These are phyloP conservation scores for Phylloporus sp. DNA, from an alignment of 768 basidiomycete species.

Conservation along the genomic window DNA sequence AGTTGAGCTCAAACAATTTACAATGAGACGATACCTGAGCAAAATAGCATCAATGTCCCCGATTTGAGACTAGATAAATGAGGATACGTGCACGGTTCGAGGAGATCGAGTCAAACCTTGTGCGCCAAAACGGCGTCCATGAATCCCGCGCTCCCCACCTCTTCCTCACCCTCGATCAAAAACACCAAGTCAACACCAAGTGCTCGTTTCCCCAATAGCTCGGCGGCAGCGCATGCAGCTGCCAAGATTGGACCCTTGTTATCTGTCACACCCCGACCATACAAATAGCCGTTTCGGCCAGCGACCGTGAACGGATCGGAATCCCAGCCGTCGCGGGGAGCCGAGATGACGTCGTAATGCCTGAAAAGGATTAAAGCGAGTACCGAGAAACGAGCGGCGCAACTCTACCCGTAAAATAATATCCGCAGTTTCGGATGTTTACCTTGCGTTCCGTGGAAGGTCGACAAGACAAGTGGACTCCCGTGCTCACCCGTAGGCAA, in stretches of 20 bases:
- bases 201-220: conserved; percentile 63
- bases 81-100: background rate
- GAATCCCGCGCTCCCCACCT: conserved; percentile 88
- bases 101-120: conserved; percentile 47
- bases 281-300: conserved; percentile 84
- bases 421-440: conserved; percentile 62
- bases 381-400: background rate
- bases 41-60: conserved; percentile 87
- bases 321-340: conserved; percentile 68
- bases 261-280: conserved; percentile 89
- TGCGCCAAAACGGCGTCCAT: conserved; percentile 65
- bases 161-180: conserved; percentile 94
- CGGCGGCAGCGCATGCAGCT: conserved; percentile 82
- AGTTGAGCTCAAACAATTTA: background rate
- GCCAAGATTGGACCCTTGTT: conserved; percentile 96
- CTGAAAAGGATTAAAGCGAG: conserved; percentile 33
- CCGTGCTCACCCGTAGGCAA: conserved; percentile 68
- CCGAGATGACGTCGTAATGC: conserved; percentile 96
- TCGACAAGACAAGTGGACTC: conserved; percentile 88
- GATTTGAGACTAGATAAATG: conserved; percentile 56
- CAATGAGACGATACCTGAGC: conserved; percentile 52
- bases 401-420: conserved; percentile 79
- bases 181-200: conserved; percentile 86
- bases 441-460: conserved; percentile 68
- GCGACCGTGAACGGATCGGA: conserved; percentile 79